A percentile compares a stretch with the other conserved stretches of the same genome.
Evolutionary conservation across 805 yeast species (phyloP).

Genomic region (Huiozyma naganishii): DNA sequence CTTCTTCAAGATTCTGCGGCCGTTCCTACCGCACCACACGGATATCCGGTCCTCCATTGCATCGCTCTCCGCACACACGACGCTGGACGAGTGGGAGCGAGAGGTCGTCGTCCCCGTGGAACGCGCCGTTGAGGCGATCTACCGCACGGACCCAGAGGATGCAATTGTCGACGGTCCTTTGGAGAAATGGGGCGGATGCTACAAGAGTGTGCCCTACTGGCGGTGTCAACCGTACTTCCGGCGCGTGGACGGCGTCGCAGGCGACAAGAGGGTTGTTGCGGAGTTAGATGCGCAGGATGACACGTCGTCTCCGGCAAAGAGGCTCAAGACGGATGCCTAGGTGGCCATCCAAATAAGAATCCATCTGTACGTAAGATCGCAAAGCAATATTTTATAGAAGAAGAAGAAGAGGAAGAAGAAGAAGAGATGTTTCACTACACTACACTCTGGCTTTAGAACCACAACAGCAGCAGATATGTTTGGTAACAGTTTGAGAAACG

Average conservation of each 20-base stretch:
- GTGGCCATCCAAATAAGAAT: background rate
- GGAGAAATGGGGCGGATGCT: conserved; percentile 70
- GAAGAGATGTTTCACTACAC: no score
- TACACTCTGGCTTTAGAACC: no score
- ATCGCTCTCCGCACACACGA: conserved; percentile 32
- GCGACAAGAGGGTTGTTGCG: conserved; percentile 30
- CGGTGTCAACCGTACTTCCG: conserved; percentile 93
- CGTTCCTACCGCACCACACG: conserved; percentile 67
- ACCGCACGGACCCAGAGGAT: conserved; percentile 48
- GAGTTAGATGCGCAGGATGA: conserved; percentile 1
- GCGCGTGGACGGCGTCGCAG: conserved; percentile 68
- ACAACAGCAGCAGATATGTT: no score
- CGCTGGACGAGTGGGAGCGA: conserved; percentile 40
- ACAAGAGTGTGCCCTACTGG: conserved; percentile 85
- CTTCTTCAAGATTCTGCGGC: conserved; percentile 73
- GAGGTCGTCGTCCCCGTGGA: conserved; percentile 58
- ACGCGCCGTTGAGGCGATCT: conserved; percentile 46
- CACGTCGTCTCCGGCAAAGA: conserved; percentile 15
- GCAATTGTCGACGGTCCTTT: conserved; percentile 40
- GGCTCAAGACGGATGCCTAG: conserved; percentile 5
- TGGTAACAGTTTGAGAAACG: no score
- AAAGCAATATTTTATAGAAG: no score
- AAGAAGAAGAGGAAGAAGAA: no score
- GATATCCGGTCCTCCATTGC: conserved; percentile 73
- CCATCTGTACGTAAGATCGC: no score